Base-by-base conservation (phyloP, 2,329 filamentous ascomycete genomes). In the Cadophora gregata region DNA sequence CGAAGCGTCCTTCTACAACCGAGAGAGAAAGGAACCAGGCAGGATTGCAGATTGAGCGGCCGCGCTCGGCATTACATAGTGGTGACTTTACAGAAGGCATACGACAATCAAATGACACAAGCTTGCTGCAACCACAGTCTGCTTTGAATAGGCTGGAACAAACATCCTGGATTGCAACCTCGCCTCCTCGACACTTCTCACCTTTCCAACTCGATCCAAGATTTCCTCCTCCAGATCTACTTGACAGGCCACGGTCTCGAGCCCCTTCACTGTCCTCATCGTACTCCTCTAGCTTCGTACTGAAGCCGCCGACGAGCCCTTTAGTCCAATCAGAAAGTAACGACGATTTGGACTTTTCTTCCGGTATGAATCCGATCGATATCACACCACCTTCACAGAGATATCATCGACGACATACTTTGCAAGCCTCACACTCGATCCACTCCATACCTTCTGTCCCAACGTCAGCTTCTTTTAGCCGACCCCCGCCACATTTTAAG, bases 261-360 rank as follows among this genome's bases (percentile, higher is more conserved):
- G 75, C 75, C 45, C 89, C 90, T 8, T 89, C 88, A 0, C 75
- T 91, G 10, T 90, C 89, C 3, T 93, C 90, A 8, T 91, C 93
- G 0, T 83, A 92, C 16, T 90, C 91, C 0, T 91, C 89, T 1
- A 93, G 88, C 73, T 97, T 97, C 77, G 85, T 91, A 36, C 91
- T 97, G 69, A 91, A 95, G 79, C 88, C 92, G 2, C 95, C 96
- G 0, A 98, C 96, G 1, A 98, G 94, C 74, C 96, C 96, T 16
- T 82, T 99, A 12, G 94, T 96, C 0, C 90, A 97, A 75, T 93
- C 93, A 50, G 88, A 93, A 74, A 96, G 90, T 79, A 96, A 94
- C 72, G 90, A 93, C 7, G 93, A 96, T 71, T 76, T 90, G 25
- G 89, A 93, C 66, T 82, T 90, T 58, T 83, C 87, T 1, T 81